phyloP scores from a whole-genome alignment of 331 rosid genomes.

The Malus hybrid region DNA sequence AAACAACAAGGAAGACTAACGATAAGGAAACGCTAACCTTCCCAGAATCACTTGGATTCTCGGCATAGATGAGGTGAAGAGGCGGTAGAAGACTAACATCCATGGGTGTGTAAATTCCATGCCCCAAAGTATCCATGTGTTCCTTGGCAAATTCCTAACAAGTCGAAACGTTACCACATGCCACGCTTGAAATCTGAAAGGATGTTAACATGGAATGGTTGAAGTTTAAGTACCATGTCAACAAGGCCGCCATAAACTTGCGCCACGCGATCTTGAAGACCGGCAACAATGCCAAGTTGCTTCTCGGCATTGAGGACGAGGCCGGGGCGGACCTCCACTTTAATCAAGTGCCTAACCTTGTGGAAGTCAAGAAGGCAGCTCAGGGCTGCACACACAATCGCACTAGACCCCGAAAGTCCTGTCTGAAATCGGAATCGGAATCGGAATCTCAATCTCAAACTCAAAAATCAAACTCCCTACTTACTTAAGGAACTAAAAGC shows the following conservation, averaged over 20 bases:
- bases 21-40: constrained; percentile 42
- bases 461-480: too few species aligned
- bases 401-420: constrained; percentile 97
- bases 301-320: constrained; percentile 74
- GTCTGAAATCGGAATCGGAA: constrained; percentile 33
- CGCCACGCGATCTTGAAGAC: constrained; percentile 94
- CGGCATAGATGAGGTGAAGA: constrained; percentile 69
- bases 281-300: constrained; percentile 90
- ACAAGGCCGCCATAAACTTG: constrained; percentile 91
- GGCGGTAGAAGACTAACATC: constrained; percentile 76
- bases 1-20: neutral
- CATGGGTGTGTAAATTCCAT: constrained; percentile 74
- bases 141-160: constrained; percentile 76
- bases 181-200: neutral
- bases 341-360: constrained; percentile 53
- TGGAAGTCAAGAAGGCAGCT: constrained; percentile 86
- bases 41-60: constrained; percentile 97
- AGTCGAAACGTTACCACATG: neutral
- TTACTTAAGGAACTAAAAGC: too few species aligned
- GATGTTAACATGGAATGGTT: neutral
- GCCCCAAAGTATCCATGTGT: constrained; percentile 60
- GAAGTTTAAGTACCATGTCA: constrained; percentile 52
- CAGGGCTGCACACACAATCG: constrained; percentile 76
- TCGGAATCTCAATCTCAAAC: constrained; percentile 1
- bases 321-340: constrained; percentile 66